A percentile compares a stretch with the other conserved stretches of the same genome.
Evolutionary conservation across 305 asterid genomes (phyloP).

Genomic region (Fraxinus platypoda): DNA sequence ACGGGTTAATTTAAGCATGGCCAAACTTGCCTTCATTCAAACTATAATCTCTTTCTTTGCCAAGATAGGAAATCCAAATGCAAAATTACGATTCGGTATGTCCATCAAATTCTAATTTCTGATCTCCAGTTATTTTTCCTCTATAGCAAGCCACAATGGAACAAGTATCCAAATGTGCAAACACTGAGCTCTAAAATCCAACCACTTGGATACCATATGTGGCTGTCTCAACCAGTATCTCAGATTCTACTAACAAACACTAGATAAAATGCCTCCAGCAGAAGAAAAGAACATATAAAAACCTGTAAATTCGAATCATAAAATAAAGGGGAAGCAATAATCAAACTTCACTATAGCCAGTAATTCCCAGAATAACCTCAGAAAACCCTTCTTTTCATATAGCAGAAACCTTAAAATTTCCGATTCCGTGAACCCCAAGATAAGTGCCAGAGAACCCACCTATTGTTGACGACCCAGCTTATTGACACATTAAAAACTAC

Average conservation of each 20-base stretch:
- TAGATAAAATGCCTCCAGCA: not conserved
- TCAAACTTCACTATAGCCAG: not conserved
- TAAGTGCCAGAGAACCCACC: not conserved
- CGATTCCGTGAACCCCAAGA: not conserved
- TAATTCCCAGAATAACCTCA: not conserved
- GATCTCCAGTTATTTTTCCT: not conserved
- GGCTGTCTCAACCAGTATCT: not conserved
- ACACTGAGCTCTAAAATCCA: not conserved
- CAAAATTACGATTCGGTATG: not conserved
- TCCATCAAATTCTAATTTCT: slow-evolving; percentile 12
- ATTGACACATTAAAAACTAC: not conserved
- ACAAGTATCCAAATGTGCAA: not conserved
- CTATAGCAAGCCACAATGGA: not conserved
- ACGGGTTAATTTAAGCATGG: slow-evolving; percentile 12
- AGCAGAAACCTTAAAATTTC: not conserved
- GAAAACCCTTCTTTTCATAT: not conserved
- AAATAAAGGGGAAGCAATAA: too few species aligned
- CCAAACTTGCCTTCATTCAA: slow-evolving; percentile 6
- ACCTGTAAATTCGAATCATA: not conserved
- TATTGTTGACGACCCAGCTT: not conserved
- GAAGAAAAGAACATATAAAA: not conserved
- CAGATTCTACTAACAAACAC: not conserved
- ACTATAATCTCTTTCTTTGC: slow-evolving; percentile 9
- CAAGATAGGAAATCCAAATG: slow-evolving; percentile 1
- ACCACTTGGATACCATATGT: not conserved